Conservation (phyloP, 805 yeast species). For the Isabelozyma pseudorhagii region DNA sequence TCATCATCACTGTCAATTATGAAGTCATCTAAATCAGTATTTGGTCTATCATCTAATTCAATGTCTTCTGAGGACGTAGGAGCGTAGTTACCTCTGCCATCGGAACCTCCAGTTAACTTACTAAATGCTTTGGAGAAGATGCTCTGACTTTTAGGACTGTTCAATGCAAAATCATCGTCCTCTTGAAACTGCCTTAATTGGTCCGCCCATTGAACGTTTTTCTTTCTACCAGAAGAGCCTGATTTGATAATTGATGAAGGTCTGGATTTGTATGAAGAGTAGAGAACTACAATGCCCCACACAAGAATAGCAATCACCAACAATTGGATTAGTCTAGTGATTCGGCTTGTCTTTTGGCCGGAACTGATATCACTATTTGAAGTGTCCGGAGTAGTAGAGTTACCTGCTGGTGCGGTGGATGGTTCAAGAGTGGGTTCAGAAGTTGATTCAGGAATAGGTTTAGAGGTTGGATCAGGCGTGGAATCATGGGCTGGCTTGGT, state of each 20-base stretch:
- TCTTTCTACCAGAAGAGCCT: constrained; percentile 29
- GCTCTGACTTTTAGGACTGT: constrained; percentile 26
- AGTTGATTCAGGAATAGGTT: neutral
- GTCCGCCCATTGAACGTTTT: constrained; percentile 49
- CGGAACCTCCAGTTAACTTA: constrained; percentile 23
- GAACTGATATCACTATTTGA: neutral
- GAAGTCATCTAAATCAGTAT: constrained; percentile 33
- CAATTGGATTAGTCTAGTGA: constrained; percentile 39
- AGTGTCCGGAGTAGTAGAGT: constrained; percentile 2
- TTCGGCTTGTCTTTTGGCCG: constrained; percentile 11
- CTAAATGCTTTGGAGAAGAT: constrained; percentile 33
- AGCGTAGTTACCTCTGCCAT: constrained; percentile 21
- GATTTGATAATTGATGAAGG: constrained; percentile 43
- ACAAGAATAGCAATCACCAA: constrained; percentile 33
- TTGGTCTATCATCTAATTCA: constrained; percentile 35
- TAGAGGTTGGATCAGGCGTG: too few species aligned
- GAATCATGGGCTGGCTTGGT: neutral
- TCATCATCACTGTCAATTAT: constrained; percentile 52
- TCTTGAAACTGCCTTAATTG: constrained; percentile 34
- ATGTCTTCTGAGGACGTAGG: constrained; percentile 33
- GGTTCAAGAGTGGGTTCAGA: neutral
- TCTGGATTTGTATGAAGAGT: constrained; percentile 32
- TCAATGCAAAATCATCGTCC: constrained; percentile 19
- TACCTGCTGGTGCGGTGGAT: neutral
- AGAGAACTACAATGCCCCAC: constrained; percentile 41